phyloP scores from a whole-genome alignment of 768 basidiomycete species.

The Russula abietina region DNA sequence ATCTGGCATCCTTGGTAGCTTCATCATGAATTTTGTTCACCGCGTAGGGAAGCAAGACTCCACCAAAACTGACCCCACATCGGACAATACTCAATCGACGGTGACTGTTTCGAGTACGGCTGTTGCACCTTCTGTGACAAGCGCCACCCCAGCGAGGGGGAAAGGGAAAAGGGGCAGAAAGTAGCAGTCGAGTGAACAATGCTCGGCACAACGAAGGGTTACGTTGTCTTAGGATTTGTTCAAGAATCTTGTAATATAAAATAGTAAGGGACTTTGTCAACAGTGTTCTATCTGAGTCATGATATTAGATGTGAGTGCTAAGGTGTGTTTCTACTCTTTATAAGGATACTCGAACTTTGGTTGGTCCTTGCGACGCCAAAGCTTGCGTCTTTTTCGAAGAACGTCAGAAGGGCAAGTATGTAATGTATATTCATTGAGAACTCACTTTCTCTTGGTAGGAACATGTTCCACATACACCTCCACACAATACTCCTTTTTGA shows the following conservation, averaged over 20 bases:
- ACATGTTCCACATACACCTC: conserved; percentile 85
- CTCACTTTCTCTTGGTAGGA: conserved; percentile 86
- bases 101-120: conserved; percentile 10
- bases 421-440: conserved; percentile 17
- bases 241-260: conserved; percentile 1
- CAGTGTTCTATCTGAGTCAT: neutral
- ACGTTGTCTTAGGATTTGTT: neutral
- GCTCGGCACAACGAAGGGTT: neutral
- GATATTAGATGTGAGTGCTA: neutral
- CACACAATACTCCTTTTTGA: conserved; percentile 76
- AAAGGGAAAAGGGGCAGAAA: conserved; percentile 19
- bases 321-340: conserved; percentile 48
- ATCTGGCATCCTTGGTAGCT: conserved; percentile 61
- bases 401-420: conserved; percentile 3
- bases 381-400: conserved; percentile 60
- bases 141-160: conserved; percentile 17
- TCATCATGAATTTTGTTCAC: conserved; percentile 64
- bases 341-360: conserved; percentile 85
- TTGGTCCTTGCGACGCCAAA: conserved; percentile 85
- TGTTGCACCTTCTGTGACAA: conserved; percentile 8
- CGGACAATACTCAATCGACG: neutral
- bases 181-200: neutral
- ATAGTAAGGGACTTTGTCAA: neutral
- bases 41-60: conserved; percentile 21
- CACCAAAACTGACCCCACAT: conserved; percentile 23